phyloP scores from a whole-genome alignment of 305 asterid species.

The Solanum chacoense region DNA sequence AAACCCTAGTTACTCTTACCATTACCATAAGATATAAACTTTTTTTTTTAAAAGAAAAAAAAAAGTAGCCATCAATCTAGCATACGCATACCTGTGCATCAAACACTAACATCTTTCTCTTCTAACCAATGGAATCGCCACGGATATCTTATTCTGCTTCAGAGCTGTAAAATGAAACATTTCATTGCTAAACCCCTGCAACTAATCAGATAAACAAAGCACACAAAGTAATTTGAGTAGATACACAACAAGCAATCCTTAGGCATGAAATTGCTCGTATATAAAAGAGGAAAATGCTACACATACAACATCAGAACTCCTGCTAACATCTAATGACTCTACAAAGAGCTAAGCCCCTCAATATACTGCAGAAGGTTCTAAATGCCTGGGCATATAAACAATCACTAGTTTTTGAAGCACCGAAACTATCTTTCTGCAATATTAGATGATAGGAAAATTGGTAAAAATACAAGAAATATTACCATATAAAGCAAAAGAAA shows the following conservation, averaged over 20 bases:
- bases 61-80: not conserved
- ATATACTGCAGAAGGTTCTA: conserved; percentile 18
- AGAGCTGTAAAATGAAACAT: not conserved
- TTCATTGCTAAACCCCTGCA: not conserved
- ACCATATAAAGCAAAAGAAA: conserved; percentile 24
- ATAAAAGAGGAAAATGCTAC: conserved; percentile 10
- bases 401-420: conserved; percentile 21
- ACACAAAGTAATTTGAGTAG: conserved; percentile 3
- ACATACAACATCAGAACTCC: conserved; percentile 43
- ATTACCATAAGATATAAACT: not conserved
- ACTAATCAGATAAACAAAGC: conserved; percentile 4
- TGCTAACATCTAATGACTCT: conserved; percentile 19
- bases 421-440: conserved; percentile 29
- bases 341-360: conserved; percentile 15
- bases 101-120: not conserved
- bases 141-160: not conserved
- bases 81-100: conserved; percentile 1
- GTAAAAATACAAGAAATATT: conserved; percentile 6
- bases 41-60: not conserved
- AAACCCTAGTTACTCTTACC: not conserved
- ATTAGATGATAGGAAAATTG: conserved; percentile 12
- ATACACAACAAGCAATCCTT: conserved; percentile 3
- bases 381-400: conserved; percentile 18
- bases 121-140: not conserved
- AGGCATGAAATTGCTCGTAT: conserved; percentile 13